Evolutionary conservation across 2,329 filamentous ascomycete species (phyloP).

Genomic region (Cladosporium colombiae): DNA sequence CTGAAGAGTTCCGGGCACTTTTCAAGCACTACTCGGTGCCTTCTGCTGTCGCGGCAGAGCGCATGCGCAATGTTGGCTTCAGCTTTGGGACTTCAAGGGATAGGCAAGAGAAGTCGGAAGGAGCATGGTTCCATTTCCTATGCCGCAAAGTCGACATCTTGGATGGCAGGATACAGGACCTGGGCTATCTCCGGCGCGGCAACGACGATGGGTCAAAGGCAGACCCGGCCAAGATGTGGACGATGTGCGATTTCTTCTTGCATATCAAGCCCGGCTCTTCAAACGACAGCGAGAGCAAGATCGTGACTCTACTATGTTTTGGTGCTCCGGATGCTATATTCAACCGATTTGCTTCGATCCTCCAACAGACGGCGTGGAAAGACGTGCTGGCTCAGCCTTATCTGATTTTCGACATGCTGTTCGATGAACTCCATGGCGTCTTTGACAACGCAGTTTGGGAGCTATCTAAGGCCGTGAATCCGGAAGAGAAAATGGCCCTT

Average conservation of each 20-base stretch:
- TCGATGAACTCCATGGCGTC: constrained; percentile 37
- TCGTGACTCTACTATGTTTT: constrained; percentile 12
- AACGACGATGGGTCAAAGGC: background rate
- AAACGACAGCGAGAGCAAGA: background rate
- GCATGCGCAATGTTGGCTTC: constrained; percentile 10
- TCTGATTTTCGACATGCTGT: constrained; percentile 34
- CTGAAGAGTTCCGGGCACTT: background rate
- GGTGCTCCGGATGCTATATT: background rate
- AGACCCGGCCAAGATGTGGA: constrained; percentile 10
- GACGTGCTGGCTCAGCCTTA: constrained; percentile 37
- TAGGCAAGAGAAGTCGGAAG: background rate
- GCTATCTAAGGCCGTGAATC: constrained; percentile 35
- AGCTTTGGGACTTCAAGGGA: background rate
- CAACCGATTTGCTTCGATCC: background rate
- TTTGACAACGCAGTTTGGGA: constrained; percentile 37
- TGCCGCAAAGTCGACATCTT: constrained; percentile 8
- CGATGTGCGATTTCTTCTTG: constrained; percentile 16
- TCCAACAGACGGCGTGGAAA: background rate
- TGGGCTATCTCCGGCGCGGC: constrained; percentile 1
- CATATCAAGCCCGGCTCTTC: background rate
- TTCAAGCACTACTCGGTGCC: constrained; percentile 12
- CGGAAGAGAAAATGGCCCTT: constrained; percentile 32
- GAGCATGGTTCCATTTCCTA: constrained; percentile 14
- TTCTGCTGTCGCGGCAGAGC: constrained; percentile 5
- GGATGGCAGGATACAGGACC: background rate